Conservation (phyloP, 768 basidiomycete species). For the Pisolithus marmoratus region DNA sequence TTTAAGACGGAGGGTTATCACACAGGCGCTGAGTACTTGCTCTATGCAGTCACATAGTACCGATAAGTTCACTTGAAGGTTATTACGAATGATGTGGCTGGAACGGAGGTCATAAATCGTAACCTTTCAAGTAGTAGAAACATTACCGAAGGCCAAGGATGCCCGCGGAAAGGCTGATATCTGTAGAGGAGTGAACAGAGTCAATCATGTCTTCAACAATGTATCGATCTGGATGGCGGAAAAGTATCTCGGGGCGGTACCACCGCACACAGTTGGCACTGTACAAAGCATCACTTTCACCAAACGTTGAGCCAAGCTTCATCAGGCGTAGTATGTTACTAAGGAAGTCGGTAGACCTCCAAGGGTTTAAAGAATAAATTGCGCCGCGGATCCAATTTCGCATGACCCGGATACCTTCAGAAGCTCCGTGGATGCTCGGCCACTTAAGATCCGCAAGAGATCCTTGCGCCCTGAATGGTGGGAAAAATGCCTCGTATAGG, state of each 20-base stretch:
- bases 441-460: conserved; percentile 32
- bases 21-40: conserved; percentile 35
- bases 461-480: conserved; percentile 43
- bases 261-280: conserved; percentile 31
- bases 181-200: conserved; percentile 22
- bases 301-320: conserved; percentile 35
- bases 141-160: conserved; percentile 37
- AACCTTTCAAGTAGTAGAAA: conserved; percentile 1
- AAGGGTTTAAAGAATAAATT: conserved; percentile 27
- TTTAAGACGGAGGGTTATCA: conserved; percentile 30
- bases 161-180: conserved; percentile 29
- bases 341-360: conserved; percentile 26
- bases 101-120: background rate
- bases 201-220: conserved; percentile 30
- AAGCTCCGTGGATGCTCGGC: conserved; percentile 34
- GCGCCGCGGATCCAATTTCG: conserved; percentile 42
- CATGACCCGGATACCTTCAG: conserved; percentile 31
- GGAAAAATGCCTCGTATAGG: conserved; percentile 47
- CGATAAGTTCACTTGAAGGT: conserved; percentile 37
- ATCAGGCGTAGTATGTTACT: conserved; percentile 35
- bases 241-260: background rate
- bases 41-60: conserved; percentile 52
- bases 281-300: conserved; percentile 25
- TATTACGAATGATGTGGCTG: conserved; percentile 40
- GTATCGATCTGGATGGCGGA: conserved; percentile 16